A percentile compares a stretch with the other conserved stretches of the same genome.
Conservation (phyloP, 2,329 filamentous ascomycete species). For the Aschersonia sp. region DNA sequence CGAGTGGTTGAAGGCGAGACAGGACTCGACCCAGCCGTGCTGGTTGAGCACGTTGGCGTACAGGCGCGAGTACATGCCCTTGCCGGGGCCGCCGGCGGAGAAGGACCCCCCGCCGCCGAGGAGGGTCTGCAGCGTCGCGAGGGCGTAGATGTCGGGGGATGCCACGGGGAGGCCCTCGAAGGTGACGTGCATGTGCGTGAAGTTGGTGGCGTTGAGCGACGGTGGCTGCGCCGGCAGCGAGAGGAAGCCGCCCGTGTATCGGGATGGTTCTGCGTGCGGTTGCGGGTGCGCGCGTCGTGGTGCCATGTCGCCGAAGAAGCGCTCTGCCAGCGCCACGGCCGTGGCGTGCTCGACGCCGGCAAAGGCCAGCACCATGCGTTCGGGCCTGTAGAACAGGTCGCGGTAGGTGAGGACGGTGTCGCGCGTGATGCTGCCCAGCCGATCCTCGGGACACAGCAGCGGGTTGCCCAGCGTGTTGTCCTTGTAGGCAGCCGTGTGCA, state of each 20-base stretch:
- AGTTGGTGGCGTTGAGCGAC: slow-evolving; percentile 61
- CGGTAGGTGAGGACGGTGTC: slow-evolving; percentile 66
- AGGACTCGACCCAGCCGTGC: slow-evolving; percentile 93
- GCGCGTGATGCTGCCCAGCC: slow-evolving; percentile 60
- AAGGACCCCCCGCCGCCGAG: slow-evolving; percentile 94
- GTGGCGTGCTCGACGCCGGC: slow-evolving; percentile 74
- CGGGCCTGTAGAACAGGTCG: slow-evolving; percentile 71
- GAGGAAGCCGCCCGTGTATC: slow-evolving; percentile 90
- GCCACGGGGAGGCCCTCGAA: slow-evolving; percentile 90
- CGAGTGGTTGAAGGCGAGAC: slow-evolving; percentile 91
- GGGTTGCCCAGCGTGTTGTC: slow-evolving; percentile 94
- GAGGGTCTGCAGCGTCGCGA: slow-evolving; percentile 88
- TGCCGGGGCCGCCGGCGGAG: slow-evolving; percentile 88
- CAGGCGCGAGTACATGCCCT: slow-evolving; percentile 96
- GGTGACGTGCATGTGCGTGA: slow-evolving; percentile 88
- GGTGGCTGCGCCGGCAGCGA: slow-evolving; percentile 69
- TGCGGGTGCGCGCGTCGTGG: slow-evolving; percentile 44
- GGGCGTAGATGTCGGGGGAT: slow-evolving; percentile 86
- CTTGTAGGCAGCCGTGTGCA: slow-evolving; percentile 91
- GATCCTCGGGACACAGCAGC: slow-evolving; percentile 75
- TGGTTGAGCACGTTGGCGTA: slow-evolving; percentile 98
- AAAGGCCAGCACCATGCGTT: slow-evolving; percentile 88
- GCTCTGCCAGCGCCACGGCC: slow-evolving; percentile 65
- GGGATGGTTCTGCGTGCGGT: slow-evolving; percentile 40
- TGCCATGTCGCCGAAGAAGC: slow-evolving; percentile 84